Conservation (phyloP, 2,329 filamentous ascomycete species). For the Colletotrichum tabaci region DNA sequence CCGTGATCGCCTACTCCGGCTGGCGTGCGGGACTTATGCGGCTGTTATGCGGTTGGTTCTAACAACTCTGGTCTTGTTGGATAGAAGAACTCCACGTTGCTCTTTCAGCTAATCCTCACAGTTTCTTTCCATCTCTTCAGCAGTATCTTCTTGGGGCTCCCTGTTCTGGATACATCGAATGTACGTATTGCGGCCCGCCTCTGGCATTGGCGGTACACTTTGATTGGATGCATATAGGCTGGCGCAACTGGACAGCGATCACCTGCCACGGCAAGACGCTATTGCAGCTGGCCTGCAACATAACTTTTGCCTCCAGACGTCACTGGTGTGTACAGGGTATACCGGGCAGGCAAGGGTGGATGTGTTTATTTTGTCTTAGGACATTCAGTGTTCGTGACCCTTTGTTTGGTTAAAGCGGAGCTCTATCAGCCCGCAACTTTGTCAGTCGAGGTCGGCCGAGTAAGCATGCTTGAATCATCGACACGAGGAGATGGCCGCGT, state of each 20-base stretch:
- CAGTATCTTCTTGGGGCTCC: neutral
- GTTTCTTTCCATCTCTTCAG: too few relatives aligned
- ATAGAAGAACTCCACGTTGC: constrained; percentile 30
- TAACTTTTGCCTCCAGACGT: neutral
- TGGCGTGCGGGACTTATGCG: constrained; percentile 35
- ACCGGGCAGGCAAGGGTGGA: neutral
- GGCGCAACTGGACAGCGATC: constrained; percentile 20
- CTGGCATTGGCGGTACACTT: constrained; percentile 19
- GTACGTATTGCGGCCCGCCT: constrained; percentile 20
- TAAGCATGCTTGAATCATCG: constrained; percentile 12
- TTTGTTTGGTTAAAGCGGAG: constrained; percentile 9
- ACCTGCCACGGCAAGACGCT: constrained; percentile 22
- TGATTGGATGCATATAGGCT: constrained; percentile 26
- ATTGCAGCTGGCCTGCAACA: constrained; percentile 33
- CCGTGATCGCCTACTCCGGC: constrained; percentile 29
- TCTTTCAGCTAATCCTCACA: neutral
- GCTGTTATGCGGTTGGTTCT: constrained; percentile 39
- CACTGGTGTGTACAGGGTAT: neutral
- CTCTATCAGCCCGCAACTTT: neutral
- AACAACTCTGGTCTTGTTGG: constrained; percentile 26
- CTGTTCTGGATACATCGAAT: constrained; percentile 2
- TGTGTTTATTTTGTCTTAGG: neutral
- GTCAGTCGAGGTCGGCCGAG: constrained; percentile 23
- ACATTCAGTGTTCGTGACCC: neutral
- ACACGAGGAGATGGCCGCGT: constrained; percentile 12